Conservation (phyloP, 495 filamentous ascomycete species). For the Podospora appendiculata region DNA sequence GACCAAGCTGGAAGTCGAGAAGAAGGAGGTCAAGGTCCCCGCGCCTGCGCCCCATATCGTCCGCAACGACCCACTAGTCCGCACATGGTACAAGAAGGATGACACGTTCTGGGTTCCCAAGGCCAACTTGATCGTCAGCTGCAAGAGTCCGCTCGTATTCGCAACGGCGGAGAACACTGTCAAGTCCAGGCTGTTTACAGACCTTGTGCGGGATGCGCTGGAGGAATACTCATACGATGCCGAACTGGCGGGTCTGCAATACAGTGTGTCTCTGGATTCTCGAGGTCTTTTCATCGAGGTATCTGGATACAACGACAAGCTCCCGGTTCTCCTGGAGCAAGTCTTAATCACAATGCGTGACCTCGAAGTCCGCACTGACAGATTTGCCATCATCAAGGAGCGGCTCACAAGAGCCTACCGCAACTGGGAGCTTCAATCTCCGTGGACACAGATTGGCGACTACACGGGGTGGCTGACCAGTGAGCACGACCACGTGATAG, state of each 20-base stretch:
- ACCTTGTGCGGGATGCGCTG: slow-evolving; percentile 81
- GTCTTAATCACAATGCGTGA: slow-evolving; percentile 82
- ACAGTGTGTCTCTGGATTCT: slow-evolving; percentile 61
- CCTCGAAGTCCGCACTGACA: slow-evolving; percentile 69
- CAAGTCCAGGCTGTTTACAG: slow-evolving; percentile 74
- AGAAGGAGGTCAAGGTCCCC: slow-evolving; percentile 74
- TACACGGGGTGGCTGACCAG: slow-evolving; percentile 71
- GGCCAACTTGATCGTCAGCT: slow-evolving; percentile 71
- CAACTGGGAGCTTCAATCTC: slow-evolving; percentile 81
- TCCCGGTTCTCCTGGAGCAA: slow-evolving; percentile 84
- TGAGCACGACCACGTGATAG: slow-evolving; percentile 71
- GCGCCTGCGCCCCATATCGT: slow-evolving; percentile 73
- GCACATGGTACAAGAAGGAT: slow-evolving; percentile 99
- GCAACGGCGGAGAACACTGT: slow-evolving; percentile 70
- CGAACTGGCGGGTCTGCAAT: slow-evolving; percentile 85
- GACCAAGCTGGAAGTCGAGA: slow-evolving; percentile 87
- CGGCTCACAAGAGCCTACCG: slow-evolving; percentile 63
- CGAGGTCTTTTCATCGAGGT: slow-evolving; percentile 74
- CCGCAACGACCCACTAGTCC: slow-evolving; percentile 71
- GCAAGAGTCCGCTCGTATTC: slow-evolving; percentile 70
- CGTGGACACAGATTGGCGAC: slow-evolving; percentile 85
- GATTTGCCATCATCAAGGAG: slow-evolving; percentile 91
- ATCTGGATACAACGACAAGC: slow-evolving; percentile 92
- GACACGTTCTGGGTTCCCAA: slow-evolving; percentile 99
- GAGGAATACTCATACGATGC: slow-evolving; percentile 96